Base-by-base conservation (phyloP, 495 filamentous ascomycete species). In the Talaromyces trachyspermus region DNA sequence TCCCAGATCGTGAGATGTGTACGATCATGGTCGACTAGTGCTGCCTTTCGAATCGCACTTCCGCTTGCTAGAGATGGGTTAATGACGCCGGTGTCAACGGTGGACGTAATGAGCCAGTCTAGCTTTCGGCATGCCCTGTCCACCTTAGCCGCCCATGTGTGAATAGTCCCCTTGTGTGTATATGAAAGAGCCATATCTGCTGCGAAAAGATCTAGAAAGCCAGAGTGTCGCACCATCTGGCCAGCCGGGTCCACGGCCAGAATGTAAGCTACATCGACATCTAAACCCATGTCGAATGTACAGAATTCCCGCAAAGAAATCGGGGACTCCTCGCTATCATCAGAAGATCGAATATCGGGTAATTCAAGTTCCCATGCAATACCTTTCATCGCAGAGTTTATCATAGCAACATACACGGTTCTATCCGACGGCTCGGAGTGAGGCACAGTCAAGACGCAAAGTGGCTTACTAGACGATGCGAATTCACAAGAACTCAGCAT, bases 1-100 rank as follows among this genome's bases (percentile, higher is more conserved):
- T 95, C 89, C 91, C 91, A 97, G 45, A 97, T 94, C 0, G 88
- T 92, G 48, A 97, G 61, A 42, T 80, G 78, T n/a, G 83, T 88
- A 41, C 81, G 77, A 17, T 71, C 66, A 6, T 79, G 64, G 58
- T 90, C 84, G 30, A 94, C 86, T 4, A 95, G 65, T 3, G 89
- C 90, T 17, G 87, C 86, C 61, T 92, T 97, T 46, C 88, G 80
- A 53, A 89, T 86, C 12, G 82, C 88, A 60, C 84, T 95, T 9
- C 85, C 88, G 59, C 88, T 95, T 17, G 84, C 86, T 11, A 95
- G 71, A 1, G 85, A 83, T 24, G 84, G 85, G 41, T 84, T 78
- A 6, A 59, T 55, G 12, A 96, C 78, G 11, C 83, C 80, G 1
- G 91, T 95, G 49, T 94, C 85, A 46, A 94, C 83, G 0, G 79